Evolutionary conservation across 352 stramenopile species (phyloP).

Genomic region (Pythium monospermum): DNA sequence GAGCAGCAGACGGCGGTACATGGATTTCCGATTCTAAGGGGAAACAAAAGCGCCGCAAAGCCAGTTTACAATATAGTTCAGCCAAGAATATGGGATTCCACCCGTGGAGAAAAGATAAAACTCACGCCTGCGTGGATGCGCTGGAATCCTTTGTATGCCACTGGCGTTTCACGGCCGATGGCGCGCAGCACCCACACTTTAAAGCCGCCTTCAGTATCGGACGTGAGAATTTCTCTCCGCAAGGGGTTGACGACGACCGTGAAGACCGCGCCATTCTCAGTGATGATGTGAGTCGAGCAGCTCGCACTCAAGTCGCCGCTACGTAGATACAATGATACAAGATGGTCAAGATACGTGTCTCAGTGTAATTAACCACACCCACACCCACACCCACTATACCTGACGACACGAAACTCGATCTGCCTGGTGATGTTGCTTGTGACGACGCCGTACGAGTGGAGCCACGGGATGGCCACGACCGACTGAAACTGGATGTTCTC

Average conservation of each 20-base stretch:
- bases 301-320: slow-evolving; percentile 40
- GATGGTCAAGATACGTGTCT: not conserved
- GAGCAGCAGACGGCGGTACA: slow-evolving; percentile 8
- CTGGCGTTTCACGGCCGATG: slow-evolving; percentile 16
- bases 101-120: no score
- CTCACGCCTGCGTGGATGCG: slow-evolving; percentile 37
- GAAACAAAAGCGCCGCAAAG: no score
- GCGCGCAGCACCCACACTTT: slow-evolving; percentile 45
- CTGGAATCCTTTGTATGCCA: slow-evolving; percentile 42
- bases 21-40: slow-evolving; percentile 16
- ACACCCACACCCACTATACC: slow-evolving; percentile 26
- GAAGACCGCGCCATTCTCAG: slow-evolving; percentile 25
- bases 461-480: slow-evolving; percentile 38
- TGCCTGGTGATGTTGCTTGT: slow-evolving; percentile 19
- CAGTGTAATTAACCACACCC: not conserved
- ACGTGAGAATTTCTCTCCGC: slow-evolving; percentile 41
- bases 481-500: slow-evolving; percentile 41
- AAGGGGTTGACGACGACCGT: slow-evolving; percentile 32
- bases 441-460: slow-evolving; percentile 43
- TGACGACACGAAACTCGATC: slow-evolving; percentile 41
- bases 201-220: slow-evolving; percentile 45
- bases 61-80: no score
- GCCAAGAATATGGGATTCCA: no score
- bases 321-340: not conserved
- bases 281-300: slow-evolving; percentile 30